Conservation (phyloP, 768 basidiomycete species). For the Russula sp. region DNA sequence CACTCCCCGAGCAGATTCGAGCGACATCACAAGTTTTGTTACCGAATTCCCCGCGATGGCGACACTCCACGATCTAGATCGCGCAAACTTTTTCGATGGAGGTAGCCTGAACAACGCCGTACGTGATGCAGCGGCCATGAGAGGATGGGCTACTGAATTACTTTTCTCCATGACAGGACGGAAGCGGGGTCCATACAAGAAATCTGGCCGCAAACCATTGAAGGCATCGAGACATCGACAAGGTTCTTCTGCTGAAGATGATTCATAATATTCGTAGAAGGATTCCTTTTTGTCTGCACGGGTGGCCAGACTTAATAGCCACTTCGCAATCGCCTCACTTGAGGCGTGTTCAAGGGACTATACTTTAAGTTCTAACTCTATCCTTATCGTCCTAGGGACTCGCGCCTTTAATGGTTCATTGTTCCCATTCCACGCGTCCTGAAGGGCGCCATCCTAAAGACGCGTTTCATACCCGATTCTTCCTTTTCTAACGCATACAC, state of each 20-base stretch:
- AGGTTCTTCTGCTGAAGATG: background rate
- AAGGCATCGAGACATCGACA: background rate
- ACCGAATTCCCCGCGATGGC: background rate
- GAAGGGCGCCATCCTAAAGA: background rate
- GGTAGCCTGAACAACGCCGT: constrained; percentile 3
- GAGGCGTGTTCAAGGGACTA: background rate
- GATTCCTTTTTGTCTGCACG: background rate
- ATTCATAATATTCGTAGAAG: background rate
- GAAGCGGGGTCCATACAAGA: constrained; percentile 15
- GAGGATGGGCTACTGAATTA: background rate
- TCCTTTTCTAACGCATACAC: background rate
- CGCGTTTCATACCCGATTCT: background rate
- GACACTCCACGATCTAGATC: constrained; percentile 17
- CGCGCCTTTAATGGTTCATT: background rate
- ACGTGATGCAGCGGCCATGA: background rate
- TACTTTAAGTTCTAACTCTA: background rate
- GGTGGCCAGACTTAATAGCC: background rate
- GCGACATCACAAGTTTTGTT: constrained; percentile 3
- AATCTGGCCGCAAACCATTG: constrained; percentile 3
- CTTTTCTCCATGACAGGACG: background rate
- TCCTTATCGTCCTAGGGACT: background rate
- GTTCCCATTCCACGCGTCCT: background rate
- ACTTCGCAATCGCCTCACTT: background rate
- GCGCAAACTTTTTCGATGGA: constrained; percentile 15
- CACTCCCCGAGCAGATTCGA: constrained; percentile 9